phyloP scores from a whole-genome alignment of 805 yeast genomes.

The Saccharomycopsis sp. region DNA sequence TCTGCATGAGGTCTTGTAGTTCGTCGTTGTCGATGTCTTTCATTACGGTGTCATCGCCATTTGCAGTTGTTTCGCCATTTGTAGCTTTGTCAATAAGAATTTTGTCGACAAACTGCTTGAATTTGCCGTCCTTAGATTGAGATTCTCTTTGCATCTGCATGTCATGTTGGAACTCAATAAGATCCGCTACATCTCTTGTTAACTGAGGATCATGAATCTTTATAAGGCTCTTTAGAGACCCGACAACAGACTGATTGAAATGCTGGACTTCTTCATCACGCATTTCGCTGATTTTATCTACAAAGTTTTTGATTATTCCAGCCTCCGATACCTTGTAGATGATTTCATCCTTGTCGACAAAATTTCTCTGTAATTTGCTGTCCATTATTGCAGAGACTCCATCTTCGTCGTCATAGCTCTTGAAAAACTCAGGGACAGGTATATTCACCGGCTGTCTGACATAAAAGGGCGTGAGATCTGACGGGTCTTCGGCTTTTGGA shows the following conservation, averaged over 20 bases:
- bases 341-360: slow-evolving; percentile 34
- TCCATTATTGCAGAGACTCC: slow-evolving; percentile 32
- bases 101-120: background rate
- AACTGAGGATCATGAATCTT: background rate
- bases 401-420: slow-evolving; percentile 28
- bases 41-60: background rate
- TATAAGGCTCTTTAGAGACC: slow-evolving; percentile 31
- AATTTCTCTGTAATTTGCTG: slow-evolving; percentile 22
- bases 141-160: slow-evolving; percentile 23
- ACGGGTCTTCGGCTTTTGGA: slow-evolving; percentile 35
- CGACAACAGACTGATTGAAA: slow-evolving; percentile 32
- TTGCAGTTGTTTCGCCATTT: background rate
- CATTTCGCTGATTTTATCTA: slow-evolving; percentile 41
- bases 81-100: background rate
- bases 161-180: slow-evolving; percentile 22
- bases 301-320: slow-evolving; percentile 63
- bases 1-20: slow-evolving; percentile 42
- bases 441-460: slow-evolving; percentile 26
- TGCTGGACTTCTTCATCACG: slow-evolving; percentile 30
- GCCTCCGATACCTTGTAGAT: slow-evolving; percentile 63
- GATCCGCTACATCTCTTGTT: slow-evolving; percentile 15
- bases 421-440: slow-evolving; percentile 33
- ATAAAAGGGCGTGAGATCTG: slow-evolving; percentile 13
- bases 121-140: background rate
- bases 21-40: slow-evolving; percentile 31